phyloP scores from a whole-genome alignment of 2,329 filamentous ascomycete species.

The Lecanicillium sp. region DNA sequence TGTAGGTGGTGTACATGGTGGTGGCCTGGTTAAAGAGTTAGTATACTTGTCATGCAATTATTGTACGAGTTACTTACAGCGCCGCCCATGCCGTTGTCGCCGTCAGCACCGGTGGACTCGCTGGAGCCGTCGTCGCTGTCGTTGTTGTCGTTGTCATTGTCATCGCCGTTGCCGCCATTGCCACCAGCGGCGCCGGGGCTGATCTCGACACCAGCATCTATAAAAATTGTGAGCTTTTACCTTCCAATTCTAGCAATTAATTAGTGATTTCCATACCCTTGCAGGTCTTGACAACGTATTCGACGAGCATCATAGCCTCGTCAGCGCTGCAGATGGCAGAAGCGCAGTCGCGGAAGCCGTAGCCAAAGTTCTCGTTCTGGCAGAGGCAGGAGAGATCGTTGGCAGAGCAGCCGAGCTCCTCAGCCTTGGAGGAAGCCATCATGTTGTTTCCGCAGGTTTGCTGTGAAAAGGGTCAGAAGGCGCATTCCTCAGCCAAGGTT shows the following conservation, averaged over 20 bases:
- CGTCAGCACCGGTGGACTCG: not conserved
- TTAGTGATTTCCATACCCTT: constrained; percentile 23
- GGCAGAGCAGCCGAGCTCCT: constrained; percentile 35
- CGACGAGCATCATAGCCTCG: constrained; percentile 27
- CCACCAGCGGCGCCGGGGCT: constrained; percentile 21
- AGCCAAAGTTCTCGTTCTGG: constrained; percentile 35
- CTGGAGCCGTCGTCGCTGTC: not conserved
- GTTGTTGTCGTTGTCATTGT: constrained; percentile 1
- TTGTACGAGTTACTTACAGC: constrained; percentile 12
- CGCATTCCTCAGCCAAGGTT: not conserved
- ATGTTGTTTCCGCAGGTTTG: constrained; percentile 42
- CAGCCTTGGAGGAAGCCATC: constrained; percentile 30
- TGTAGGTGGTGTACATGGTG: constrained; percentile 27
- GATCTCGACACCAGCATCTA: constrained; percentile 26
- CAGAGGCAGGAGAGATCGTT: constrained; percentile 38
- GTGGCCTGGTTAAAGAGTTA: constrained; percentile 15
- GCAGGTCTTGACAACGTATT: constrained; percentile 32
- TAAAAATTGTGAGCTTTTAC: constrained; percentile 13
- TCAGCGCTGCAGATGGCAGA: constrained; percentile 29
- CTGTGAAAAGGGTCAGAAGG: constrained; percentile 24
- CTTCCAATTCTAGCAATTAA: not conserved
- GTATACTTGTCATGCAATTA: too few relatives aligned
- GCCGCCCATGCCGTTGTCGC: constrained; percentile 1
- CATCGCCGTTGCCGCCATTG: constrained; percentile 5
- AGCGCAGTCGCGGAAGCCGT: constrained; percentile 44